These are phyloP conservation scores for Nymphaea colorata DNA, from an alignment of 164 flowering plant species.

Conservation along the genomic window DNA sequence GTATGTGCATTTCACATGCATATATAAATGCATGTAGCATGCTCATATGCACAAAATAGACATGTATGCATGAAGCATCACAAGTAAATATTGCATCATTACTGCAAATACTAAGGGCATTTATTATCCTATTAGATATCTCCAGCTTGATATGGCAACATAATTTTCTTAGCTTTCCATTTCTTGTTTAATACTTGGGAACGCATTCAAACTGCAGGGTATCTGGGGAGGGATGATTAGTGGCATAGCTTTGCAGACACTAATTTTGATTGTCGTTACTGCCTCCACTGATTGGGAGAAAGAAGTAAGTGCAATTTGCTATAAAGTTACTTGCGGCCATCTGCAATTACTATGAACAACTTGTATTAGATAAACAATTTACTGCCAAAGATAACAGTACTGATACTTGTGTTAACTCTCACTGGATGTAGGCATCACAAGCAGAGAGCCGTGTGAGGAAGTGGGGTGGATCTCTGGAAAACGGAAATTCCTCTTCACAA, in stretches of 20 bases:
- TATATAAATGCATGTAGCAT: too few species aligned
- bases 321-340: background rate
- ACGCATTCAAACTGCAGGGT: slow-evolving; percentile 7
- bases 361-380: too few species aligned
- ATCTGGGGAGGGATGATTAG: slow-evolving; percentile 12
- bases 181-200: too few species aligned
- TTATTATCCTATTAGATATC: background rate
- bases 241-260: slow-evolving; percentile 11
- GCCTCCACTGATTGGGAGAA: slow-evolving; percentile 14
- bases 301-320: slow-evolving; percentile 9
- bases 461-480: background rate
- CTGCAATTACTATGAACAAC: too few species aligned
- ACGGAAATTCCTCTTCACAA: background rate
- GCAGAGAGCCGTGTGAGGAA: background rate
- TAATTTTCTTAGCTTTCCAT: too few species aligned
- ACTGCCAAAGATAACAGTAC: background rate
- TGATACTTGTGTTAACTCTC: too few species aligned
- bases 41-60: too few species aligned
- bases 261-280: slow-evolving; percentile 8
- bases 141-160: background rate
- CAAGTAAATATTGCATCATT: too few species aligned
- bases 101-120: too few species aligned
- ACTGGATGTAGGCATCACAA: background rate
- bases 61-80: too few species aligned
- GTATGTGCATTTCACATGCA: too few species aligned